Evolutionary conservation across 768 basidiomycete genomes (phyloP).

Genomic region (Lactarius quietus): DNA sequence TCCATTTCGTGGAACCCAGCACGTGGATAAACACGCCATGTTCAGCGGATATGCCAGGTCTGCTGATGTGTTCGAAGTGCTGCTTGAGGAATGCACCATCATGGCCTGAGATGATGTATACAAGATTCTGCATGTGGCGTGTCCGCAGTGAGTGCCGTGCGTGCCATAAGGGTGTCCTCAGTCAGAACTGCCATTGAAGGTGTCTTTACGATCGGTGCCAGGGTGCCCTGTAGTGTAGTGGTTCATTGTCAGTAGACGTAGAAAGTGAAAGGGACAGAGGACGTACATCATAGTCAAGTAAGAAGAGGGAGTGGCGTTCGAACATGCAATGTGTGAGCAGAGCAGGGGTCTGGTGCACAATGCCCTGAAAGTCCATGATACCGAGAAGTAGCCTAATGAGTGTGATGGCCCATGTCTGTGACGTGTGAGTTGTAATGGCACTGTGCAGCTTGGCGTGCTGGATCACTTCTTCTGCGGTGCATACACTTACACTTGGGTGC

Average conservation of each 20-base stretch:
- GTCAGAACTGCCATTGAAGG: conserved; percentile 87
- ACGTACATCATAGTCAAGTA: conserved; percentile 95
- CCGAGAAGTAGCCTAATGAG: conserved; percentile 85
- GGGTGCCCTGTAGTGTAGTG: conserved; percentile 65
- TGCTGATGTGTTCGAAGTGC: conserved; percentile 80
- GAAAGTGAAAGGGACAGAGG: neutral
- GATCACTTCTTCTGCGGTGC: conserved; percentile 65
- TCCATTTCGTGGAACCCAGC: conserved; percentile 66
- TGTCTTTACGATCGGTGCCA: conserved; percentile 94
- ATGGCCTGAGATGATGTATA: no score
- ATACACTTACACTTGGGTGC: no score
- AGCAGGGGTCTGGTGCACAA: conserved; percentile 80
- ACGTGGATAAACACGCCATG: conserved; percentile 90
- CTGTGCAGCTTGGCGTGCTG: conserved; percentile 78
- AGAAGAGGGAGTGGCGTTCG: conserved; percentile 68
- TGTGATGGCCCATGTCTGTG: conserved; percentile 91
- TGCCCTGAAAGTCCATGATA: conserved; percentile 73
- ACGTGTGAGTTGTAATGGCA: conserved; percentile 87
- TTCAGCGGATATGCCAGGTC: conserved; percentile 93
- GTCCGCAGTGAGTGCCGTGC: conserved; percentile 68
- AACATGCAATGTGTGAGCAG: conserved; percentile 59
- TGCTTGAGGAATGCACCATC: conserved; percentile 89
- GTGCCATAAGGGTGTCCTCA: conserved; percentile 64
- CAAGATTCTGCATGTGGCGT: conserved; percentile 96
- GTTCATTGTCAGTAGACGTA: neutral